Base-by-base conservation (phyloP, 2,329 filamentous ascomycete genomes). In the Xylariomycetidae sp. region DNA sequence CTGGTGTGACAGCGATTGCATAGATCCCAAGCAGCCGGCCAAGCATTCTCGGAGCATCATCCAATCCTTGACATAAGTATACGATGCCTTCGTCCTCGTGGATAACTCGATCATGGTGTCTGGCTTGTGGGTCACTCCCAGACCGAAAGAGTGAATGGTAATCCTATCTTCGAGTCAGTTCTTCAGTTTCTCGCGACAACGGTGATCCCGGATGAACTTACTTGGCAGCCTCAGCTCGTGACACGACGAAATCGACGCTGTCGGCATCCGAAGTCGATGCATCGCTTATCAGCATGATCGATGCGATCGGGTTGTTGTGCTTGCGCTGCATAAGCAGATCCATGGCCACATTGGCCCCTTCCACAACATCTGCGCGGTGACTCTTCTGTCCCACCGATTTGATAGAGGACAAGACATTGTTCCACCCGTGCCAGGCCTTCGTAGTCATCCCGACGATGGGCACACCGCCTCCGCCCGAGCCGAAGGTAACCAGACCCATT, bases 1-100 rank as follows among this genome's bases (percentile, higher is more conserved):
- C 58, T 97, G 92, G 58, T 98, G 92, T n/a, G 92, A 97, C 17
- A 88, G 82, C 3, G 87, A 88, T 61, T 98, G 92, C 56, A 97
- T 75, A 11, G 88, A 82, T 29, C 92, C 92, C 17, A 98, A 69
- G 53, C 90, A 97, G 27, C 92, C 92, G 16, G 89, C 92, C 27
- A 96, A 74, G 58, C 92, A 97, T 60, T 98, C 92, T 17, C 92
- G 83, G 22, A 98, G 74, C 90, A 97, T 98, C 90, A 97, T 97
- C 92, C 92, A 98, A 60, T 98, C 92, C 64, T 97, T 98, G 48
- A 98, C 89, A 53, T 97, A 98, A 2, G 88, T 94, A 56, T 97
- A 98, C 2, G 88, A 94, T 4, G 89, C 92, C 65, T 97, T 98
- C 4, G 92, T 98, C 40, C 88, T 77, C 6, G 86, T 92, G 1